Conservation (phyloP, 163 green algal genomes). For the Scenedesmus sp. region DNA sequence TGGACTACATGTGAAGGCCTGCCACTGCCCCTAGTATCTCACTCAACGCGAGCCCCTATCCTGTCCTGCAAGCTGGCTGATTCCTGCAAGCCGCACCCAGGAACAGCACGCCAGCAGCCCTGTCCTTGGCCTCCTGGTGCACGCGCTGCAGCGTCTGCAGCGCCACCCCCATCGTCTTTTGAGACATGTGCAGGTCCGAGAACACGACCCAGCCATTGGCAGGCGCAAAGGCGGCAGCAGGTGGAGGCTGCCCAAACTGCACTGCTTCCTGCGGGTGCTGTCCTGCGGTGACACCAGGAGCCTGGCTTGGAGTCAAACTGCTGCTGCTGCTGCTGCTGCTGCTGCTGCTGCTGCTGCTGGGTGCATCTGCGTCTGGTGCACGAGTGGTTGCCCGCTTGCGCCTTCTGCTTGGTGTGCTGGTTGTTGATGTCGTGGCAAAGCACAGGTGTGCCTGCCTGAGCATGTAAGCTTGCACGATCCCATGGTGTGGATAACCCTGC, state of each 20-base stretch:
- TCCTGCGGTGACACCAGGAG: not conserved
- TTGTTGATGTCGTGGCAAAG: not conserved
- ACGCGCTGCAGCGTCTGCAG: constrained; percentile 81
- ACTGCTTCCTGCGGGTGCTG: not conserved
- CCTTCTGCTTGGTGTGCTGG: not conserved
- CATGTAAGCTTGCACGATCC: not conserved
- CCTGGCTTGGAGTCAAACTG: not conserved
- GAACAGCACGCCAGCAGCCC: constrained; percentile 89
- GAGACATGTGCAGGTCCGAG: constrained; percentile 92
- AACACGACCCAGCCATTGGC: constrained; percentile 89
- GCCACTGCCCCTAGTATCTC: no score
- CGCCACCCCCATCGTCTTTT: constrained; percentile 70
- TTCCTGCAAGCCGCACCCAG: constrained; percentile 76
- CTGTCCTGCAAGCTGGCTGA: not conserved
- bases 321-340: no score
- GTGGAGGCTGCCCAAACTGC: constrained; percentile 10
- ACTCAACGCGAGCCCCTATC: not conserved
- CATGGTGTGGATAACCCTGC: not conserved
- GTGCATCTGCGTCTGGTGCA: not conserved
- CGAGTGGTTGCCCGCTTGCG: not conserved
- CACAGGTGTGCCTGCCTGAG: not conserved
- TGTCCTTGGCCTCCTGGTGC: constrained; percentile 66
- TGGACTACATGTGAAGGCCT: no score
- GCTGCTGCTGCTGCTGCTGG: not conserved
- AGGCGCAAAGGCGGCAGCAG: not conserved